Evolutionary conservation across 2,329 filamentous ascomycete species (phyloP), one percentile per base, ranked within the genome.

Genomic region (Pestalotiopsis sp.): DNA sequence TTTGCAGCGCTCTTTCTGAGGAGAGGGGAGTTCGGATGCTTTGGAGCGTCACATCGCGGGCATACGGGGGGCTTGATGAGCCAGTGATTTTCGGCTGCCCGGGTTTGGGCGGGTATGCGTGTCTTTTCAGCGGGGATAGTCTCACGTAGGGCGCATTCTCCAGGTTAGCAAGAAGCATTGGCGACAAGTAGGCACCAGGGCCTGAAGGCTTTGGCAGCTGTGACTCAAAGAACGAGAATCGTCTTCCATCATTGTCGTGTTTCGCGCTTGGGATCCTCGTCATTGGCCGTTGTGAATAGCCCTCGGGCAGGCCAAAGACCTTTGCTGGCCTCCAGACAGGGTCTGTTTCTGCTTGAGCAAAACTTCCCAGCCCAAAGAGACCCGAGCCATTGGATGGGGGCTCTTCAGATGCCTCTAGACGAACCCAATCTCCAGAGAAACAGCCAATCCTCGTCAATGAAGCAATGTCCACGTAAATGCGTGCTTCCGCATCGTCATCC

Each of bases 401-500:
- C 76, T 94, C 93, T 72, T 92, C 87, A 0, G 93, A 88, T 5
- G 89, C 86, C 80, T 97, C 94, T 12, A 98, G 85, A 25, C 92
- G 91, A 12, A 97, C 94, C 96, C 96, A 99, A 77, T 99, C 96
- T 38, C 96, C 96, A 0, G 95, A 98, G 78, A 99, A 99, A 79
- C 95, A 98, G 17, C 95, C 95, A 67, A 99, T 92, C 73, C 95
- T 94, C 14, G 93, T 92, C 23, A 99, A 82, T 1, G 93, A 93
- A 68, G 89, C 91, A 7, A 97, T 92, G 74, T 98, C 94, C 4
- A 99, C 95, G 75, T 95, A 99, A 2, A 98, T 88, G 62, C 96
- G 90, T 1, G 93, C 91, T 74, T 97, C 92, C 72, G 97, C 94
- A 70, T 99, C 96, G 70, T 98, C 94, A 31, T 90, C 88, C 0